Conservation (phyloP, 352 stramenopile species). For the Globisporangium spiculum region DNA sequence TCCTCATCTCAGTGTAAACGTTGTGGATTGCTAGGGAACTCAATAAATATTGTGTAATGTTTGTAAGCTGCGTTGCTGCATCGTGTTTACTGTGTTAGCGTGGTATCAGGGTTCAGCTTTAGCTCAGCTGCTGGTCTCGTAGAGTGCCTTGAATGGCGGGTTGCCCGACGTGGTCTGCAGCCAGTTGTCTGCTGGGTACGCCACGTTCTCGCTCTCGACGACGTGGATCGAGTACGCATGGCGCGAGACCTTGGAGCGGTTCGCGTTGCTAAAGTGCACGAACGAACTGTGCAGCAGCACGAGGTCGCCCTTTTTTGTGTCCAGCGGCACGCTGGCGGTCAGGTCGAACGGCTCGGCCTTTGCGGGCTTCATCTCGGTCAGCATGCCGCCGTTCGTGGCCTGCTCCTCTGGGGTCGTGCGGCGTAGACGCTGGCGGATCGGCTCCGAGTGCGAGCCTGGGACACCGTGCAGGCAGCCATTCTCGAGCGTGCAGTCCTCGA, state of each 20-base stretch:
- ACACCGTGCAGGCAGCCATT: slow-evolving; percentile 96
- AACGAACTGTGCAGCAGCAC: slow-evolving; percentile 92
- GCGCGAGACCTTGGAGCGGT: slow-evolving; percentile 81
- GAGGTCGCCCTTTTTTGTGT: slow-evolving; percentile 92
- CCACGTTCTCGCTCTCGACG: slow-evolving; percentile 87
- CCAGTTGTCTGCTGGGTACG: slow-evolving; percentile 92
- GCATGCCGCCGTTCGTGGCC: slow-evolving; percentile 26
- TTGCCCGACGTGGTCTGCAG: slow-evolving; percentile 84
- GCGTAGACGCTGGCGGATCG: slow-evolving; percentile 82
- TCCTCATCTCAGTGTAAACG: slow-evolving; percentile 20
- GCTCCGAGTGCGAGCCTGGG: slow-evolving; percentile 87
- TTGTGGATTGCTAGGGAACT: not conserved
- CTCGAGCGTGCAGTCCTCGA: slow-evolving; percentile 93
- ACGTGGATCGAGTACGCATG: slow-evolving; percentile 97
- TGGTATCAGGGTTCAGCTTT: not conserved
- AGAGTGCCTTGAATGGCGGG: slow-evolving; percentile 63
- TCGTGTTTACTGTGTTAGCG: not conserved
- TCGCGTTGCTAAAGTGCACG: slow-evolving; percentile 95
- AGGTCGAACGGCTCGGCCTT: slow-evolving; percentile 57
- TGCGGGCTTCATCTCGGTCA: slow-evolving; percentile 64
- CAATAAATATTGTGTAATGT: not conserved
- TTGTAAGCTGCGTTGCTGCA: not conserved
- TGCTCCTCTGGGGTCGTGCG: slow-evolving; percentile 58
- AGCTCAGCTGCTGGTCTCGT: slow-evolving; percentile 20
- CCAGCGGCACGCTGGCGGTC: slow-evolving; percentile 48